Evolutionary conservation across 768 basidiomycete species (phyloP), one percentile per base, ranked within the genome.

Genomic region (Lactifluus echinatus): DNA sequence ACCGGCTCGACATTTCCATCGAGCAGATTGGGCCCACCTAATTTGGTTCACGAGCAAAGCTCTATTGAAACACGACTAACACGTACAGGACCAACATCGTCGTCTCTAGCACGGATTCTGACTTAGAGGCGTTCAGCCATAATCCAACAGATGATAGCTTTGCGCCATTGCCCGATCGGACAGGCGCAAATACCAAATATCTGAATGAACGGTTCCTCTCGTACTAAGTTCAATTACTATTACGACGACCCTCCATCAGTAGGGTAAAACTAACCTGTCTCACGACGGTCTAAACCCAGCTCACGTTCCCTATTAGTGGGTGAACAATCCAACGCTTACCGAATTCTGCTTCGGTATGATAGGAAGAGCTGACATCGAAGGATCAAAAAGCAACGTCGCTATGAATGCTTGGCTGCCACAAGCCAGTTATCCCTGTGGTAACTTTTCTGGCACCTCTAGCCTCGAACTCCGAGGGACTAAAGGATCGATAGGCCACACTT

Each of bases 221-320:
- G 80, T 84, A 84, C 83, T 84, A 82, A 80, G 81, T 79, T 80
- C 79, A 80, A 84, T 83, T 84, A 82, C 81, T 80, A 76, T 84
- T 79, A 77, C 76, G 78, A 82, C 73, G 75, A 83, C 80, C 69
- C 79, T 79, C 77, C 82, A 84, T 83, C 81, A 84, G 81, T 82
- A 85, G 82, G 81, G 82, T 84, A 85, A 84, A 84, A 85, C 82
- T 84, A 85, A 84, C 82, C 83, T 84, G 81, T 85, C 83, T 83
- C 82, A 84, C 80, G 79, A 84, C 77, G 79, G 82, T 83, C 82
- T 83, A 84, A 84, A 83, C 81, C 82, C 81, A 83, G 82, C 81
- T 82, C 82, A 82, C 78, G 77, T 82, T 84, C 80, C 83, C 82
- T 83, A 83, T 82, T 82, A 77, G 76, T 79, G 82, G 82, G 81